Conservation (phyloP, 495 filamentous ascomycete species). For the Neurospora sp. region DNA sequence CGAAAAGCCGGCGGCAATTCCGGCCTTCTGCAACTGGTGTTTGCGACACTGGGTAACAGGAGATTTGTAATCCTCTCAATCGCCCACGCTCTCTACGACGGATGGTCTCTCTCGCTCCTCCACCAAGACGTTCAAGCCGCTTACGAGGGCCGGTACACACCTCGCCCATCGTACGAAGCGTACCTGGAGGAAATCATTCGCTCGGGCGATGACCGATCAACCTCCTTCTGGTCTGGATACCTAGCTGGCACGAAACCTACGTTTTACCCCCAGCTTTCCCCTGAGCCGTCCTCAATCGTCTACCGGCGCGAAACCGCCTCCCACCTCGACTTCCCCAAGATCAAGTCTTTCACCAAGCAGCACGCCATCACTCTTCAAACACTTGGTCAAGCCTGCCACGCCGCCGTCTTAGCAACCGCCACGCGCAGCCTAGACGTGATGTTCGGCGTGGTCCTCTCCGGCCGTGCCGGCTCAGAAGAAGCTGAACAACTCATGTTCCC, state of each 20-base stretch:
- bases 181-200: constrained; percentile 38
- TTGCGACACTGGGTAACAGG: constrained; percentile 21
- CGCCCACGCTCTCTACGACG: constrained; percentile 73
- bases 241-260: constrained; percentile 37
- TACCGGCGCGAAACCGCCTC: constrained; percentile 41
- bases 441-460: constrained; percentile 64
- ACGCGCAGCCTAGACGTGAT: constrained; percentile 49
- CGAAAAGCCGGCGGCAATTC: constrained; percentile 12
- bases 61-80: constrained; percentile 56
- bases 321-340: constrained; percentile 11
- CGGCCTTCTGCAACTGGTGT: constrained; percentile 32
- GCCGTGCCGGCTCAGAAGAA: constrained; percentile 45
- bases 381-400: constrained; percentile 56
- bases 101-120: constrained; percentile 56
- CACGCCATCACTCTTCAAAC: constrained; percentile 53
- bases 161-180: constrained; percentile 34
- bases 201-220: constrained; percentile 25
- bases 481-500: constrained; percentile 57
- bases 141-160: constrained; percentile 33
- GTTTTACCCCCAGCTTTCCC: constrained; percentile 14
- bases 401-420: constrained; percentile 47
- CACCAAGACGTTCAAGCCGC: constrained; percentile 53
- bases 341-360: constrained; percentile 44
- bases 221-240: constrained; percentile 50
- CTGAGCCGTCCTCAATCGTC: constrained; percentile 6